phyloP scores from a whole-genome alignment of 257 asterid species.

The Thymus quinquecostatus region DNA sequence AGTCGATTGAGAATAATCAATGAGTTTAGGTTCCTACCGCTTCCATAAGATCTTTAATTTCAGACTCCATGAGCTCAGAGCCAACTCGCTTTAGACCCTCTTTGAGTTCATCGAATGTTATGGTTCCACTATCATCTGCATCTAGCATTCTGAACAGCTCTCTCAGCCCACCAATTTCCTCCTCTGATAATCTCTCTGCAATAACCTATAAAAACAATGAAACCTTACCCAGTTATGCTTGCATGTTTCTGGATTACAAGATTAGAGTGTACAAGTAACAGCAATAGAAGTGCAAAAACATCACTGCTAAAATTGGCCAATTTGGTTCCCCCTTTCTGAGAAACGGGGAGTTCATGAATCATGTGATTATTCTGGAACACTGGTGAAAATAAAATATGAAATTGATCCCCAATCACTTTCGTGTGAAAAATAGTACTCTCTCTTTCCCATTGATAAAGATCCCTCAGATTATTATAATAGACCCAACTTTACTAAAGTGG shows the following conservation, averaged over 20 bases:
- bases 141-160: conserved; percentile 93
- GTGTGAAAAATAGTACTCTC: neutral
- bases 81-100: conserved; percentile 89
- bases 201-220: conserved; percentile 60
- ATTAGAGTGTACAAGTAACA: neutral
- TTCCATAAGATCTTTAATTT: conserved; percentile 86
- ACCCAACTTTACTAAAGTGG: too few relatives aligned
- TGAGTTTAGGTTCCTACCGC: conserved; percentile 54
- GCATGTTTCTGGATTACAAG: neutral
- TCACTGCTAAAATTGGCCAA: too few relatives aligned
- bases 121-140: conserved; percentile 87
- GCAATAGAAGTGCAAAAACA: neutral
- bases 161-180: conserved; percentile 91
- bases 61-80: conserved; percentile 92
- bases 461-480: too few relatives aligned
- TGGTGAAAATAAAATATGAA: neutral
- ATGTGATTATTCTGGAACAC: neutral
- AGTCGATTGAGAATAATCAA: conserved; percentile 10
- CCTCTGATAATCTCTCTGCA: conserved; percentile 91
- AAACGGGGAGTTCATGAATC: conserved; percentile 20
- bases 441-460: too few relatives aligned
- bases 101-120: conserved; percentile 90
- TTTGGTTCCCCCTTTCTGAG: neutral
- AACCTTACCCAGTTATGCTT: conserved; percentile 16
- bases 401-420: neutral